Percentiles rank a stretch among this genome's conserved stretches.
phyloP scores from a whole-genome alignment of 768 basidiomycete genomes.

The Xanthoconium stramineum region DNA sequence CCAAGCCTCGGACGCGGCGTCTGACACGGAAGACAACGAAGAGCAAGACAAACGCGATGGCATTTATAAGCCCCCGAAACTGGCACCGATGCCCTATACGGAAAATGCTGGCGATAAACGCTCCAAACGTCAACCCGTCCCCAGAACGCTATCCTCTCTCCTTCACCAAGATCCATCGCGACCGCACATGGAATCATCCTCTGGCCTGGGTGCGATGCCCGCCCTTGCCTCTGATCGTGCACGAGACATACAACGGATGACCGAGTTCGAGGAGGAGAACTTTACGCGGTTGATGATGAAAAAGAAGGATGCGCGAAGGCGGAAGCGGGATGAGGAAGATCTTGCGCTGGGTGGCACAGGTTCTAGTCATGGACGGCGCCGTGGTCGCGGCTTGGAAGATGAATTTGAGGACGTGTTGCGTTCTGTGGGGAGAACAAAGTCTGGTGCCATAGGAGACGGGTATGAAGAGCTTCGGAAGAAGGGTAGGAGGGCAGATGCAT shows the following conservation, averaged over 20 bases:
- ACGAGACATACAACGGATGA: constrained; percentile 73
- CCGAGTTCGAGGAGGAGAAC: constrained; percentile 63
- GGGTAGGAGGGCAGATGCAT: constrained; percentile 58
- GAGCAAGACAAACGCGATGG: constrained; percentile 36
- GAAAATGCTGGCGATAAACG: constrained; percentile 38
- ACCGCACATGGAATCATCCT: constrained; percentile 68
- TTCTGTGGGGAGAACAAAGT: constrained; percentile 47
- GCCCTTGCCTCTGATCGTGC: constrained; percentile 61
- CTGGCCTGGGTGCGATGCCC: constrained; percentile 66
- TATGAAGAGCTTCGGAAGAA: constrained; percentile 76
- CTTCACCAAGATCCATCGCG: constrained; percentile 50
- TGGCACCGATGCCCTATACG: constrained; percentile 86
- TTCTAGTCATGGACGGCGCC: constrained; percentile 50
- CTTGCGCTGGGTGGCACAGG: constrained; percentile 78
- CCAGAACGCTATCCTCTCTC: constrained; percentile 59
- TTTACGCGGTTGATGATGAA: constrained; percentile 88
- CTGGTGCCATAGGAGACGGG: constrained; percentile 56
- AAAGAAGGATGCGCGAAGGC: constrained; percentile 75
- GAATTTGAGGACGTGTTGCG: constrained; percentile 81
- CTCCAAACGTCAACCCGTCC: constrained; percentile 51
- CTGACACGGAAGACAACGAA: constrained; percentile 27
- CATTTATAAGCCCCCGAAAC: constrained; percentile 80
- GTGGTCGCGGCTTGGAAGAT: constrained; percentile 73
- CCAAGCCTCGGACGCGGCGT: constrained; percentile 29
- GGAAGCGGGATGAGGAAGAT: constrained; percentile 80